Evolutionary conservation across 2,329 filamentous ascomycete species (phyloP), one percentile per base, ranked within the genome.

Genomic region (Colletotrichum ledebouriae): DNA sequence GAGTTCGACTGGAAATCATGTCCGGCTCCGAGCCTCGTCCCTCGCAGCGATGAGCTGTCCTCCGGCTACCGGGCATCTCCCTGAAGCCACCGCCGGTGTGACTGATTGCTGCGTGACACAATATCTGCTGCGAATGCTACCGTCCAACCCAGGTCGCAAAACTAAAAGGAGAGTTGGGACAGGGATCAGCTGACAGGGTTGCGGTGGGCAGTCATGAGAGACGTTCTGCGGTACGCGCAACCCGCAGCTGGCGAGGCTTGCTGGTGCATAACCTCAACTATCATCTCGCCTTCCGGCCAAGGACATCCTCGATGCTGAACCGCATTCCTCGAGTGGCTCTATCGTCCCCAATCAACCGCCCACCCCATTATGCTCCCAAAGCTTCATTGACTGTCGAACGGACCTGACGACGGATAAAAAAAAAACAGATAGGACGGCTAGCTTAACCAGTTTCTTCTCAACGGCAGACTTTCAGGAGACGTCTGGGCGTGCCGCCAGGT

Each of bases 131-230:
- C 65, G 49, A 59, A 64, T 64, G 65, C 39, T 29, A 69, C 66
- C 60, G 52, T 25, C 33, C 10, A 22, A 22, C 55, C 65, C 49
- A 42, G 65, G 55, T 42, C 37, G 22, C 25, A 55, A 67, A 53
- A 34, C 53, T 66, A 52, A 59, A 66, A 60, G 49, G 41, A 59
- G 50, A 69, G 41, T 62, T 41, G 57, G 37, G 33, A 37, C 60
- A 70, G 52, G 66, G 57, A 15, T 65, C 37, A 20, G 33, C 66
- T 52, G 41, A 65, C 61, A 66, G 61, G 69, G 60, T 62, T 70
- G 41, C n/a, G 41, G 11, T 46, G 63, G 62, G 25, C 57, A 62
- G 33, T 62, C 25, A 55, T 52, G 39, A 55, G 25, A 25, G 33
- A 33, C 15, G n/a, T 34, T 34, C 25, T 53, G 15, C 29, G 52